Evolutionary conservation across 176 grass and related monocot species (phyloP).

Genomic region (Aegilops longissima): DNA sequence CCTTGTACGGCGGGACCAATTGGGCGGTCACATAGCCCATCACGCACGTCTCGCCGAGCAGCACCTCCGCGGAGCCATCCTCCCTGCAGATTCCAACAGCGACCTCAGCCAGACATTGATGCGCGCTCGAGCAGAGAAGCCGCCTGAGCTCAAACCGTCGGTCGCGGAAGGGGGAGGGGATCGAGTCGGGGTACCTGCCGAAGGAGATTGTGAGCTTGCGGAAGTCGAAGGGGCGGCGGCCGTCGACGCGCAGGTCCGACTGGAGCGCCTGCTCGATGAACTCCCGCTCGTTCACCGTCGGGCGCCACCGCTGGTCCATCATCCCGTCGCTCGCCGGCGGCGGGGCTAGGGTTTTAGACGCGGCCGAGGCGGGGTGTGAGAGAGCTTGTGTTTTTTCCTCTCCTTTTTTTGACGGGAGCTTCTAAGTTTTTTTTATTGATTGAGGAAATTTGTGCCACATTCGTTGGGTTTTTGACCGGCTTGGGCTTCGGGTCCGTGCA

Average conservation of each 20-base stretch:
- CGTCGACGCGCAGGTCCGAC: slow-evolving; percentile 80
- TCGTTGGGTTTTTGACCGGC: not conserved
- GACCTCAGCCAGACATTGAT: not conserved
- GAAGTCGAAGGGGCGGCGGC: slow-evolving; percentile 85
- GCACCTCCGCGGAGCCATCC: slow-evolving; percentile 80
- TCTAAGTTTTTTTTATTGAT: not conserved
- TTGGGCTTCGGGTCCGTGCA: not conserved
- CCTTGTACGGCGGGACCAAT: slow-evolving; percentile 81
- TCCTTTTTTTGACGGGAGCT: not conserved
- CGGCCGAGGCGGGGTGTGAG: not conserved
- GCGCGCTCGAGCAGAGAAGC: not conserved
- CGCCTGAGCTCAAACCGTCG: not conserved
- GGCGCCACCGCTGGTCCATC: slow-evolving; percentile 84
- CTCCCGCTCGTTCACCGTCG: slow-evolving; percentile 75
- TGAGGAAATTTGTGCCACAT: not conserved
- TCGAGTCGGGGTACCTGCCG: slow-evolving; percentile 47
- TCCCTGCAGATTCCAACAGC: slow-evolving; percentile 43
- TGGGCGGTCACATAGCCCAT: slow-evolving; percentile 85
- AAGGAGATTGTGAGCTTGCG: slow-evolving; percentile 73
- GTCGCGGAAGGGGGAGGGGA: not conserved
- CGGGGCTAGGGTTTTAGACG: slow-evolving; percentile 42
- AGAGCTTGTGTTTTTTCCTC: not conserved
- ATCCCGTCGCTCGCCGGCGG: slow-evolving; percentile 17
- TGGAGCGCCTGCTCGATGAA: slow-evolving; percentile 73
- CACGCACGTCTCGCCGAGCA: slow-evolving; percentile 87